phyloP scores from a whole-genome alignment of 208 protist genomes.

The Trypanosomatidae sp. region DNA sequence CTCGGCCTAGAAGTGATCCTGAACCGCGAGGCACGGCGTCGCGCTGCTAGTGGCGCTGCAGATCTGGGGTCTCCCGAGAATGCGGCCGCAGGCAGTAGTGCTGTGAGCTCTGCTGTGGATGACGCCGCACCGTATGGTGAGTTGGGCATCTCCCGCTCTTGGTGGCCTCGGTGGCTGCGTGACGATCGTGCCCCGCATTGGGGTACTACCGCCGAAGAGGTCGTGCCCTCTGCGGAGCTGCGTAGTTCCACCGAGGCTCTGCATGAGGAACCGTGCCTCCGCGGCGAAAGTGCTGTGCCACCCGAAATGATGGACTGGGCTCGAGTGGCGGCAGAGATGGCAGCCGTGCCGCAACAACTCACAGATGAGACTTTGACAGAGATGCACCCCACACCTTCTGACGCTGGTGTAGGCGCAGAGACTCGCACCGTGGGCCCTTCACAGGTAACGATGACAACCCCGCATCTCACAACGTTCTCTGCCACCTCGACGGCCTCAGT shows the following conservation, averaged over 20 bases:
- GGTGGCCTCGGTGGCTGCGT: background rate
- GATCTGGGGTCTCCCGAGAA: background rate
- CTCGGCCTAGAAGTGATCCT: constrained; percentile 29
- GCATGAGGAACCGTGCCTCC: background rate
- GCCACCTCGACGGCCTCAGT: background rate
- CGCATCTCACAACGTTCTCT: background rate
- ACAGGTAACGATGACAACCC: background rate
- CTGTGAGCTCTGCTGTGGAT: background rate
- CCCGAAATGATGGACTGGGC: background rate
- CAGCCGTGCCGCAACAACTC: background rate
- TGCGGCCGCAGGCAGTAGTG: background rate
- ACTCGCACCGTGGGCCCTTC: background rate
- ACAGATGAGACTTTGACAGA: background rate
- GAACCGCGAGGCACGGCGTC: constrained; percentile 19
- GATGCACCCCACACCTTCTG: background rate
- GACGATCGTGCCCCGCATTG: background rate
- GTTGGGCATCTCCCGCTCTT: too few relatives aligned
- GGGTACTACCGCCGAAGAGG: background rate
- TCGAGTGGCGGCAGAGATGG: background rate
- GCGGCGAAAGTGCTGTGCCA: background rate
- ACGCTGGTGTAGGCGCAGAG: background rate
- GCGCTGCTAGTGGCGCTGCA: background rate
- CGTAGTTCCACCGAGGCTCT: background rate
- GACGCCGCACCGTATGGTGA: background rate
- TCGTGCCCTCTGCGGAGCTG: background rate